Conservation (phyloP, 169 alveolate species). For the Plasmodium fragile region DNA sequence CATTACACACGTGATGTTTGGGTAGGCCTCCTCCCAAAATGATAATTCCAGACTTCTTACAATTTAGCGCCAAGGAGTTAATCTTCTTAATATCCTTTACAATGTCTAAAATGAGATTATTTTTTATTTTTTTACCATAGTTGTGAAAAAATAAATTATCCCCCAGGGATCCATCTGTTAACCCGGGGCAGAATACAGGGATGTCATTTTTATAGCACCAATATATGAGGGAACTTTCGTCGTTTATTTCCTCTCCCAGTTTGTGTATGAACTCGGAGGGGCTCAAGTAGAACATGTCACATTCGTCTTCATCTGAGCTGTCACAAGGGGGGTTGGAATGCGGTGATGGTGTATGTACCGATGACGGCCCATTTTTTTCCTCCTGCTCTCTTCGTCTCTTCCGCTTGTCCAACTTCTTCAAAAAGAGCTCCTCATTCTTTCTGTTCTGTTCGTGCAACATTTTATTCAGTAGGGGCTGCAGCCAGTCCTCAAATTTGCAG, state of each 20-base stretch:
- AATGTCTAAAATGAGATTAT: conserved; percentile 93
- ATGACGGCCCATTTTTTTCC: background rate
- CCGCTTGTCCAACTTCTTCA: conserved; percentile 33
- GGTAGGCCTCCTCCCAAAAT: conserved; percentile 98
- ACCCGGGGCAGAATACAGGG: conserved; percentile 99
- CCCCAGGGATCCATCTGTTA: conserved; percentile 99
- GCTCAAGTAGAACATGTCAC: conserved; percentile 87
- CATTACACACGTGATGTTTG: conserved; percentile 99
- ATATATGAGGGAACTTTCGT: conserved; percentile 96
- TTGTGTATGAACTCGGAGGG: conserved; percentile 93
- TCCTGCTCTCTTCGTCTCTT: background rate
- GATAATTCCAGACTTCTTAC: conserved; percentile 96
- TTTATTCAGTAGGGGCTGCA: conserved; percentile 95
- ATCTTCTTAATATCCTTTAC: conserved; percentile 94
- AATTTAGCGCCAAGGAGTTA: conserved; percentile 94
- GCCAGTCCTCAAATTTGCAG: conserved; percentile 97
- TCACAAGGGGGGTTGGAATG: background rate
- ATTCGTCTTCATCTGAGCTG: conserved; percentile 83
- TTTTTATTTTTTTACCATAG: conserved; percentile 83
- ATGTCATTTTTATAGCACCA: conserved; percentile 99
- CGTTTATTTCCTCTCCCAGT: conserved; percentile 96
- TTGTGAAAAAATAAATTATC: conserved; percentile 95
- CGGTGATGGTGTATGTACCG: background rate
- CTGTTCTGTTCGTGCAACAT: conserved; percentile 92
- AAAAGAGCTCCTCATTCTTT: conserved; percentile 74